Conservation (phyloP, 768 basidiomycete genomes). For the Scleroderma citrinum region DNA sequence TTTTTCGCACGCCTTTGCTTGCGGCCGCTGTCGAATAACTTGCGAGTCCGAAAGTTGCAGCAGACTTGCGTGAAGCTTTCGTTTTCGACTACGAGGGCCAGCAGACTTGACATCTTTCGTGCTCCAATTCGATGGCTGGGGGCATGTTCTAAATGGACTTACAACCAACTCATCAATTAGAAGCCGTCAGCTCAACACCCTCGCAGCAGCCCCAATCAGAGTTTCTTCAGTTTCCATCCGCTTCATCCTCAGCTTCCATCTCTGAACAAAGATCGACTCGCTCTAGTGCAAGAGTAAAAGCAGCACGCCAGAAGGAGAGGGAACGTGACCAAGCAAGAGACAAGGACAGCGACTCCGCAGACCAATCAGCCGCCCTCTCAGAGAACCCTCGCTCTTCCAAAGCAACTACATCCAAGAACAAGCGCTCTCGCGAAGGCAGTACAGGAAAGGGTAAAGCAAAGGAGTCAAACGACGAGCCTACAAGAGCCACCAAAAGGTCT, state of each 20-base stretch:
- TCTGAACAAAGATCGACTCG: slow-evolving; percentile 56
- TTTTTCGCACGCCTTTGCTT: neutral
- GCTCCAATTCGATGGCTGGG: slow-evolving; percentile 72
- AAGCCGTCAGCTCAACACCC: slow-evolving; percentile 54
- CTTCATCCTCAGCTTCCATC: slow-evolving; percentile 29
- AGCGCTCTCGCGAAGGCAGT: slow-evolving; percentile 47
- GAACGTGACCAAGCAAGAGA: slow-evolving; percentile 48
- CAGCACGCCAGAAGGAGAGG: slow-evolving; percentile 63
- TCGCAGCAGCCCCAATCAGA: slow-evolving; percentile 40
- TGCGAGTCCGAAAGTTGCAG: slow-evolving; percentile 15
- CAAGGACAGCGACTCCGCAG: slow-evolving; percentile 47
- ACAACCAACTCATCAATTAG: slow-evolving; percentile 64
- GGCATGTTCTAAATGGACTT: slow-evolving; percentile 89
- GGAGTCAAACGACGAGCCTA: slow-evolving; percentile 48
- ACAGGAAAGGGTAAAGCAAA: slow-evolving; percentile 59
- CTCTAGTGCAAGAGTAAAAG: slow-evolving; percentile 71
- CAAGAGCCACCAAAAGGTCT: slow-evolving; percentile 59
- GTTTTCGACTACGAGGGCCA: slow-evolving; percentile 17
- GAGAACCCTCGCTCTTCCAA: slow-evolving; percentile 41
- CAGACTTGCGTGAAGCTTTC: slow-evolving; percentile 17
- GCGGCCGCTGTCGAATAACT: neutral
- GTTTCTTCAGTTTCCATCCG: slow-evolving; percentile 30
- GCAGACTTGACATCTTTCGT: slow-evolving; percentile 14
- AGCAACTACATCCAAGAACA: slow-evolving; percentile 34
- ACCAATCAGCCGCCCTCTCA: slow-evolving; percentile 34